Base-by-base conservation (phyloP, 2,329 filamentous ascomycete genomes). In the Cordyceps javanica region DNA sequence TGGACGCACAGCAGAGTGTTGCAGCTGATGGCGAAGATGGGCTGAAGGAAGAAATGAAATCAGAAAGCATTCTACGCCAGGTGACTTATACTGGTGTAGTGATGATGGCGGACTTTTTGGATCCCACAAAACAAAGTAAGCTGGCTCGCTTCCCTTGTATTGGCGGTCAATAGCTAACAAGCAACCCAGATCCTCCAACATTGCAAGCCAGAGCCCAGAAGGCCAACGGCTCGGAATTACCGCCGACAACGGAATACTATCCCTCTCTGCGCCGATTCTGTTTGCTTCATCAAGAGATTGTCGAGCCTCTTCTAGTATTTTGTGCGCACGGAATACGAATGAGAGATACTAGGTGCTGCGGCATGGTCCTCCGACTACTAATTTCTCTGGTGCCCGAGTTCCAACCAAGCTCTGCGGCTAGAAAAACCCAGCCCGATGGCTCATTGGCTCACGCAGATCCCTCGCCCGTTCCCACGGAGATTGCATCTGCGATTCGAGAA, bases 31-130 rank as follows among this genome's bases (percentile, higher is more conserved):
- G 87, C 21, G 90, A 92, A 57, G 89, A 90, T n/a, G 72, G 68
- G 60, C 75, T 99, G 55, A 90, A 89, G 1, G 91, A 97, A 64
- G 94, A 99, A 74, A 99, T 99, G 94, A 96, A 97, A 73, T 87
- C 90, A 7, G 94, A 99, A 71, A 97, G 93, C 67, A 95, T 99
- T 30, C 76, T 99, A 46, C 85, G 94, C 21, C 91, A 97, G 69
- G 81, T 97, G 51, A 97, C 93, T 0, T 94, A 95, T 71, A 91
- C 91, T 3, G 90, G 92, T 1, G 91, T 97, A 30, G 87, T 94
- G 65, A 91, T 97, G 81, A 88, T 97, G 61, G 90, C 91, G 8
- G 89, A 91, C 63, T 86, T 97, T 65, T 78, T 99, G 23, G 92
- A 96, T 69, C 89, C 91, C 14, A 79, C 80, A 50, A 77, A 83